Conservation (phyloP, 768 basidiomycete genomes). For the Amanita molliuscula region DNA sequence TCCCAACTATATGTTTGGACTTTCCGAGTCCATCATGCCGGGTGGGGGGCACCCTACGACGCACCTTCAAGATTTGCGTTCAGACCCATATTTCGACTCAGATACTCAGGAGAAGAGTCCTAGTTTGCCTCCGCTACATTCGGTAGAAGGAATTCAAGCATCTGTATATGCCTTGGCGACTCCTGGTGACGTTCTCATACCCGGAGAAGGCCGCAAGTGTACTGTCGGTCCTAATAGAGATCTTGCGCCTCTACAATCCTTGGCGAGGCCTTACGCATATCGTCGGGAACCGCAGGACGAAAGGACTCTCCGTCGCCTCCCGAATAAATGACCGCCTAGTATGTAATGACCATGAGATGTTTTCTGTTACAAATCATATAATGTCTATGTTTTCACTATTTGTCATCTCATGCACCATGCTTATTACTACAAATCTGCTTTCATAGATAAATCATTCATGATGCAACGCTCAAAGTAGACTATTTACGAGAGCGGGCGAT, state of each 20-base stretch:
- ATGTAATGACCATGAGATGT: not conserved
- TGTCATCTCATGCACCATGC: not conserved
- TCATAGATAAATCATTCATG: not conserved
- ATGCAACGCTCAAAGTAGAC: not conserved
- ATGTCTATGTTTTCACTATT: not conserved
- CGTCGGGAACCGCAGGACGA: slow-evolving; percentile 6
- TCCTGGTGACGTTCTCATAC: not conserved
- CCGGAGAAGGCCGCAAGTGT: slow-evolving; percentile 1
- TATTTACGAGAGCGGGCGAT: not conserved
- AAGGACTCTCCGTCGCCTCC: slow-evolving; percentile 6
- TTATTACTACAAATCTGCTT: not conserved
- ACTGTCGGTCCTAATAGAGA: slow-evolving; percentile 5
- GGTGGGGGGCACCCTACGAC: not conserved
- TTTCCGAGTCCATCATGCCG: not conserved
- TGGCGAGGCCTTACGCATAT: slow-evolving; percentile 6
- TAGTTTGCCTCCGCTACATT: slow-evolving; percentile 2
- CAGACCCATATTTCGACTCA: not conserved
- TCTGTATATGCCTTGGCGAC: slow-evolving; percentile 2
- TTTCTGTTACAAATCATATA: not conserved
- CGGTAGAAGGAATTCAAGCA: slow-evolving; percentile 4
- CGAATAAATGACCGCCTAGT: not conserved
- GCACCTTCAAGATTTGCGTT: not conserved
- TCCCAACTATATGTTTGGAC: not conserved
- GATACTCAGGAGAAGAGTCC: not conserved
- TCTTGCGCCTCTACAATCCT: slow-evolving; percentile 4